A percentile compares a stretch with the other conserved stretches of the same genome.
Evolutionary conservation across 177 flowering plant species (phyloP).

Genomic region (Tripterygium wilfordii): DNA sequence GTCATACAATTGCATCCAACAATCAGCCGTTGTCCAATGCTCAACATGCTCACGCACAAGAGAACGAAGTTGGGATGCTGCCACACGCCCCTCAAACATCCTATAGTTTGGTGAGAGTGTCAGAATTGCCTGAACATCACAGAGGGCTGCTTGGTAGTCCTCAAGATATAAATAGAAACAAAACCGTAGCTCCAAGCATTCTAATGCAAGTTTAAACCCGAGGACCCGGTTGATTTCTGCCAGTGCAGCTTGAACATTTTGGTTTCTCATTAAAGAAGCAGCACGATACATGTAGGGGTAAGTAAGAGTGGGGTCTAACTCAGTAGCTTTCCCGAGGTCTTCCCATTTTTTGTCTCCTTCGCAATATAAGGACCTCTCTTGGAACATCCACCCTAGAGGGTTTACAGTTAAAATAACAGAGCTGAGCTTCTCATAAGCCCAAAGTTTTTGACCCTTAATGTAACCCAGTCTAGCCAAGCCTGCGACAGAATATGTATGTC

Average conservation of each 20-base stretch:
- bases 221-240: conserved; percentile 77
- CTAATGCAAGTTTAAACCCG: conserved; percentile 87
- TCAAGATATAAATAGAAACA: conserved; percentile 83
- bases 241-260: conserved; percentile 73
- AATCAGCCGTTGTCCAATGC: conserved; percentile 92
- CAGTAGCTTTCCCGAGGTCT: conserved; percentile 86
- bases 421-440: conserved; percentile 66
- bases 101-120: conserved; percentile 80
- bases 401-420: conserved; percentile 54
- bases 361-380: conserved; percentile 83
- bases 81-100: conserved; percentile 91
- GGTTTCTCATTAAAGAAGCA: conserved; percentile 72
- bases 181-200: conserved; percentile 90
- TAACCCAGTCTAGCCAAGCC: conserved; percentile 73
- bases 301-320: conserved; percentile 83
- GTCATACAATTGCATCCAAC: conserved; percentile 93
- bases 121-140: conserved; percentile 94
- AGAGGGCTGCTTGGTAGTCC: conserved; percentile 69
- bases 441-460: conserved; percentile 45
- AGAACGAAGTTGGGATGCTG: conserved; percentile 76
- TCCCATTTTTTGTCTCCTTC: conserved; percentile 66
- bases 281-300: conserved; percentile 97
- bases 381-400: conserved; percentile 97
- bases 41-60: conserved; percentile 94
- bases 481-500: conserved; percentile 74